Evolutionary conservation across 139 green algal species (phyloP).

Genomic region (Chlamydomonas eustigma): DNA sequence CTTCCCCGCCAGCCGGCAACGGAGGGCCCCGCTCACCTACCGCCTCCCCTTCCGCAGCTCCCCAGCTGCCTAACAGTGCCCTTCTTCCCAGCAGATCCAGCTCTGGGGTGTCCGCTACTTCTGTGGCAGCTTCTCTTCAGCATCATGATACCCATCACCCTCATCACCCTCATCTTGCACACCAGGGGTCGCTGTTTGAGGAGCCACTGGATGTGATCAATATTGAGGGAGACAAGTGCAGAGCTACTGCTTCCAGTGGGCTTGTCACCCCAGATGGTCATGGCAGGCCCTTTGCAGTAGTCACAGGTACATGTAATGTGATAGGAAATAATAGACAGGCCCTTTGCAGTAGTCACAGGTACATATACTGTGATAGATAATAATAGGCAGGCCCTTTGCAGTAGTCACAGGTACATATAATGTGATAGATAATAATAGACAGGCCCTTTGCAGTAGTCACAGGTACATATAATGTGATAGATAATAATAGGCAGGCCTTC

Average conservation of each 20-base stretch:
- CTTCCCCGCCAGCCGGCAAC: too few relatives aligned
- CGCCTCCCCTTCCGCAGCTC: too few relatives aligned
- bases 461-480: neutral
- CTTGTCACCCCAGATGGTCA: slow-evolving; percentile 7
- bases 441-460: slow-evolving; percentile 13
- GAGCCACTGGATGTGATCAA: slow-evolving; percentile 3
- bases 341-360: slow-evolving; percentile 13
- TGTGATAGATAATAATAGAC: too few relatives aligned
- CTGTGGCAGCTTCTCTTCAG: neutral
- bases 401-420: neutral
- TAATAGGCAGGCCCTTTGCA: slow-evolving; percentile 15
- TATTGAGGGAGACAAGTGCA: slow-evolving; percentile 17
- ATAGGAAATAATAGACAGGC: too few relatives aligned
- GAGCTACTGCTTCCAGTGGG: neutral
- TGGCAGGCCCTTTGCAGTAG: slow-evolving; percentile 14
- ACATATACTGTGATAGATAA: too few relatives aligned
- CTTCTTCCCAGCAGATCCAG: too few relatives aligned
- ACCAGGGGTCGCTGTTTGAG: slow-evolving; percentile 6
- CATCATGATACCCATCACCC: neutral
- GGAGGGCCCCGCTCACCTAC: too few relatives aligned
- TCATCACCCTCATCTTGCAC: too few relatives aligned
- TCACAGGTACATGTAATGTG: neutral
- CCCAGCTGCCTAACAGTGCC: too few relatives aligned
- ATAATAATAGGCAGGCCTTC: too few relatives aligned
- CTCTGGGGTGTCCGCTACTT: too few relatives aligned